Conservation (phyloP, 129 eudicot genomes). For the Escallonia rubra region DNA sequence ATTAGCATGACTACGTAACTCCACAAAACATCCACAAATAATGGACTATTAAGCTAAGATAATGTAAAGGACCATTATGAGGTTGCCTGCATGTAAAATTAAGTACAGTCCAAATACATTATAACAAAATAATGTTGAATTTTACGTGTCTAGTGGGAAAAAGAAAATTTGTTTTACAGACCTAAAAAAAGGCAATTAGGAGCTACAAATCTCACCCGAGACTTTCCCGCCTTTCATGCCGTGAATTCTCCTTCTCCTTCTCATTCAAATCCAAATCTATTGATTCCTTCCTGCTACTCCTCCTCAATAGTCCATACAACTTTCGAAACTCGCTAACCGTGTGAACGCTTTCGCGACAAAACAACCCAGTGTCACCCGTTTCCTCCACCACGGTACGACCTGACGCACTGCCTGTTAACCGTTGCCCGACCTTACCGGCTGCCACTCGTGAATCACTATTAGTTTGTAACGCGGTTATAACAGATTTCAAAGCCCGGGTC, state of each 20-base stretch:
- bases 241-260: constrained; percentile 15
- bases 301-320: constrained; percentile 43
- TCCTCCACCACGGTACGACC: constrained; percentile 35
- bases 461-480: constrained; percentile 49
- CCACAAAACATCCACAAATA: no score
- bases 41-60: no score
- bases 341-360: constrained; percentile 32
- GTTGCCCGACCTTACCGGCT: constrained; percentile 10
- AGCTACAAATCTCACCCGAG: no score
- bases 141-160: no score
- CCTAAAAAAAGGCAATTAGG: no score
- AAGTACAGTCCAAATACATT: no score
- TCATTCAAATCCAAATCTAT: constrained; percentile 36
- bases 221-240: no score
- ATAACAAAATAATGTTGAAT: no score
- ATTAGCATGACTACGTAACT: no score
- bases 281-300: constrained; percentile 34
- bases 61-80: no score
- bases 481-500: constrained; percentile 63
- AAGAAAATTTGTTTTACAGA: no score
- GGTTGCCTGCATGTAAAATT: no score
- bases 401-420: constrained; percentile 35
- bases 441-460: constrained; percentile 21
- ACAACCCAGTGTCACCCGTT: constrained; percentile 25
- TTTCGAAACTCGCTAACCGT: constrained; percentile 44